A percentile compares a stretch with the other conserved stretches of the same genome.
phyloP scores from a whole-genome alignment of 2,329 filamentous ascomycete genomes.

The Pseudogymnoascus sp. region DNA sequence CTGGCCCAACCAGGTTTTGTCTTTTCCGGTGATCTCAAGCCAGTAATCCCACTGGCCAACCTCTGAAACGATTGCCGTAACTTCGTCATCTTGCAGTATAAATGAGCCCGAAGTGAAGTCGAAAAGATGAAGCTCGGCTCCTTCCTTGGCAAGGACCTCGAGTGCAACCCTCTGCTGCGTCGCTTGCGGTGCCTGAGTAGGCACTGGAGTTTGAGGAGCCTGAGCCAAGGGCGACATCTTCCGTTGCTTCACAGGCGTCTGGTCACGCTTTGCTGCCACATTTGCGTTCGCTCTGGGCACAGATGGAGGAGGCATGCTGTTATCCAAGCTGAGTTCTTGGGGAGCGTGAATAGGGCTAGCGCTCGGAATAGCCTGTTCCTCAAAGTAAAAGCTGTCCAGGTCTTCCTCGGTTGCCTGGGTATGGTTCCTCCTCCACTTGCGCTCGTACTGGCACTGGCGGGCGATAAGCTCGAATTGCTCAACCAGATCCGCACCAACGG shows the following conservation, averaged over 20 bases:
- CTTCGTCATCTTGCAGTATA: constrained; percentile 65
- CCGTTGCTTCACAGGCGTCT: constrained; percentile 18
- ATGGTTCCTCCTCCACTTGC: constrained; percentile 77
- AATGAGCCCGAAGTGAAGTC: constrained; percentile 86
- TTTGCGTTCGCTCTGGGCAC: constrained; percentile 34
- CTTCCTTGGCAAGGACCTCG: constrained; percentile 67
- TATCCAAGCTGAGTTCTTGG: constrained; percentile 25
- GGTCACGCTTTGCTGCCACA: constrained; percentile 39
- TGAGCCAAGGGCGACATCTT: constrained; percentile 24
- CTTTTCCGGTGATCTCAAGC: constrained; percentile 72
- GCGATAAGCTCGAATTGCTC: constrained; percentile 75
- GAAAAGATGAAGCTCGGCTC: constrained; percentile 85
- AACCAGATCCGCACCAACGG: constrained; percentile 62
- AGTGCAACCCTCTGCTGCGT: constrained; percentile 43
- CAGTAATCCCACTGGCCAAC: constrained; percentile 91
- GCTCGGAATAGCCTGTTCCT: constrained; percentile 56
- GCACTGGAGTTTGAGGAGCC: constrained; percentile 30
- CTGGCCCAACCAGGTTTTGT: constrained; percentile 80
- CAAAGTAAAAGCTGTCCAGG: constrained; percentile 74
- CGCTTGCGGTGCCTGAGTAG: constrained; percentile 54
- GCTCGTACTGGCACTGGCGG: constrained; percentile 93
- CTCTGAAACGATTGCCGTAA: constrained; percentile 76
- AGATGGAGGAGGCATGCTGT: constrained; percentile 18
- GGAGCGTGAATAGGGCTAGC: constrained; percentile 58
- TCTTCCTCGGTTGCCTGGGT: constrained; percentile 76